Conservation (phyloP, 805 yeast species). For the Cyberlindnera galapagoensis region DNA sequence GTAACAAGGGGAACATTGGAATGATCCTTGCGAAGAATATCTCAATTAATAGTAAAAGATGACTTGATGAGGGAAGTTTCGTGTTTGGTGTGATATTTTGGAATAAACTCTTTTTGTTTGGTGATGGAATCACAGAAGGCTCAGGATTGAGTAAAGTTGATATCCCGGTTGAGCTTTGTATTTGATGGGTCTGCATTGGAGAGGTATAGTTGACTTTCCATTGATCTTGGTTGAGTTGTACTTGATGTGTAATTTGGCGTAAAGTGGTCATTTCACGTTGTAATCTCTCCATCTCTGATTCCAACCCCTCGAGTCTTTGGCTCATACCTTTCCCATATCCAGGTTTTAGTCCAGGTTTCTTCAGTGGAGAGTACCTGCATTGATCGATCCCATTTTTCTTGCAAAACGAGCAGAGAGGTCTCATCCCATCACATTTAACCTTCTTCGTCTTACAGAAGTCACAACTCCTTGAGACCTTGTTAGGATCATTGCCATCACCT, state of each 20-base stretch:
- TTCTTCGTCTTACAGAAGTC: conserved; percentile 19
- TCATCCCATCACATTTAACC: conserved; percentile 20
- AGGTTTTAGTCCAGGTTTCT: conserved; percentile 20
- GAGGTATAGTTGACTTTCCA: no score
- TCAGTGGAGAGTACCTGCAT: conserved; percentile 16
- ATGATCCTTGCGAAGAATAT: conserved; percentile 15
- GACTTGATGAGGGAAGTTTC: conserved; percentile 13
- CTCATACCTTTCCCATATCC: conserved; percentile 21
- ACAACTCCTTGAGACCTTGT: conserved; percentile 17
- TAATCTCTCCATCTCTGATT: conserved; percentile 9
- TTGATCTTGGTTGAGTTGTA: no score
- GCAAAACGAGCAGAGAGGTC: conserved; percentile 17
- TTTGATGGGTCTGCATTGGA: conserved; percentile 2
- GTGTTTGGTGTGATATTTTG: conserved; percentile 2
- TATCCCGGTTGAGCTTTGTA: conserved; percentile 11
- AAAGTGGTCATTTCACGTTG: neutral
- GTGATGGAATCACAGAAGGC: no score
- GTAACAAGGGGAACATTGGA: conserved; percentile 19
- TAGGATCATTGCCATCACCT: conserved; percentile 1
- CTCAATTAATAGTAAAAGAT: conserved; percentile 14
- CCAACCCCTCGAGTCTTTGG: conserved; percentile 16
- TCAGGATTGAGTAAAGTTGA: conserved; percentile 16
- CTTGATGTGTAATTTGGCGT: no score
- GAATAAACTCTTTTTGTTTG: no score
- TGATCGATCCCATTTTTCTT: conserved; percentile 6